Conservation (phyloP, 768 basidiomycete genomes). For the Pulveroboletus sp. region DNA sequence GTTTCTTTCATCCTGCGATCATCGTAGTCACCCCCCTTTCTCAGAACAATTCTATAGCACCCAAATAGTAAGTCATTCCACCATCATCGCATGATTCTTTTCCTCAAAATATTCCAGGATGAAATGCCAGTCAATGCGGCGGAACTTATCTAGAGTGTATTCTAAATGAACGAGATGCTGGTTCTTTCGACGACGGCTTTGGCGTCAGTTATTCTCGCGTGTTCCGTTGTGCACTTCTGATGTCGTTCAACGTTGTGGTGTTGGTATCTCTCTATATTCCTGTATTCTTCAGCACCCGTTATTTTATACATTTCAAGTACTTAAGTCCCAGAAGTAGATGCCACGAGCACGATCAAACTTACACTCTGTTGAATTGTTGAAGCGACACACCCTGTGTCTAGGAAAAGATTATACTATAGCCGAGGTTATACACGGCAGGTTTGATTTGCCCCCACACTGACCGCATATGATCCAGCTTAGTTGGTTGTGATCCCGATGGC, state of each 20-base stretch:
- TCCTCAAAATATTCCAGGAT: conserved; percentile 52
- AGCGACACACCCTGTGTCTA: not conserved
- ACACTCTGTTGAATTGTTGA: not conserved
- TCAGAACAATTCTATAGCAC: conserved; percentile 95
- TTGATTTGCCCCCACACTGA: not conserved
- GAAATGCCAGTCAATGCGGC: conserved; percentile 99
- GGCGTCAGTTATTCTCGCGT: conserved; percentile 2
- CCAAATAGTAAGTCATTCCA: conserved; percentile 62
- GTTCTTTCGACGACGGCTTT: conserved; percentile 2
- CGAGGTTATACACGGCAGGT: not conserved
- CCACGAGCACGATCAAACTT: not conserved
- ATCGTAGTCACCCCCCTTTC: conserved; percentile 10
- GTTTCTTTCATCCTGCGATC: not conserved
- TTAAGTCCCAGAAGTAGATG: not conserved
- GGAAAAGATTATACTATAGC: not conserved
- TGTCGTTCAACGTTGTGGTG: conserved; percentile 6
- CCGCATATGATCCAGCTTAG: too few species aligned
- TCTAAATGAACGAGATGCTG: not conserved
- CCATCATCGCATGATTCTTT: not conserved
- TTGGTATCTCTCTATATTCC: conserved; percentile 8
- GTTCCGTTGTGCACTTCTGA: conserved; percentile 18
- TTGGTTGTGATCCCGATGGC: too few species aligned
- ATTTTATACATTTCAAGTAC: not conserved
- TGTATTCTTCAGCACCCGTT: conserved; percentile 4
- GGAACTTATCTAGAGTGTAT: conserved; percentile 72